Evolutionary conservation across 768 basidiomycete species (phyloP), one percentile per base, ranked within the genome.

Genomic region (Porphyrellus cyaneotinctus): DNA sequence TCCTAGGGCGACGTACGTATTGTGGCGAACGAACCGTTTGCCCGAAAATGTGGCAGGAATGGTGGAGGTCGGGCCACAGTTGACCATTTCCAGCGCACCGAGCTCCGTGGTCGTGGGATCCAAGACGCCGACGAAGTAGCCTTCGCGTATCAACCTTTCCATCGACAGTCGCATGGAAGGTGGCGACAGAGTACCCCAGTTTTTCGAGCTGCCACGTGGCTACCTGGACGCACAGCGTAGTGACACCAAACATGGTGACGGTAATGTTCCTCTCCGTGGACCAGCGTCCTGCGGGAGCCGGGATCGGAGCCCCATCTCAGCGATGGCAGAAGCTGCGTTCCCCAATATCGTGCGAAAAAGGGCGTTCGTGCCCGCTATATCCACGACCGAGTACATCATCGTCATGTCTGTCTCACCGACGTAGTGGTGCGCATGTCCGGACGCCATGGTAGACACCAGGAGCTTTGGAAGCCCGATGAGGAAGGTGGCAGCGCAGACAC

Each of bases 81-180:
- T 71, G 36, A 69, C 69, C 59, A 72, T 58, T 47, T 69, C 70
- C 13, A 70, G 53, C 10, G 68, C 70, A 6, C 69, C 68, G 14
- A 70, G 64, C 52, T 70, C 66, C 13, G 68, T 71, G 14, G 66
- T 71, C n/a, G 64, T 70, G 14, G 68, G 47, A 43, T 69, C 65
- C 23, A 70, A 39, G 11, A 70, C 68, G 0, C 65, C 68, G 6
- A 36, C 51, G 22, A 71, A 60, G 15, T 59, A 49, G 2, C 59
- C 53, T 41, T 70, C 53, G 1, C 52, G 46, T 15, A 71, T 58
- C 28, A 71, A 47, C 30, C 59, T 41, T 49, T 69, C 70, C 68
- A 71, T 71, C 33, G 69, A 48, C 15, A 35, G 65, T 68, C 23
- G 58, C 68, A 22, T 66, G 68, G 42, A 68, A 59, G 15, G 54